Conservation (phyloP, 352 stramenopile species). For the Phytophthora sojae region DNA sequence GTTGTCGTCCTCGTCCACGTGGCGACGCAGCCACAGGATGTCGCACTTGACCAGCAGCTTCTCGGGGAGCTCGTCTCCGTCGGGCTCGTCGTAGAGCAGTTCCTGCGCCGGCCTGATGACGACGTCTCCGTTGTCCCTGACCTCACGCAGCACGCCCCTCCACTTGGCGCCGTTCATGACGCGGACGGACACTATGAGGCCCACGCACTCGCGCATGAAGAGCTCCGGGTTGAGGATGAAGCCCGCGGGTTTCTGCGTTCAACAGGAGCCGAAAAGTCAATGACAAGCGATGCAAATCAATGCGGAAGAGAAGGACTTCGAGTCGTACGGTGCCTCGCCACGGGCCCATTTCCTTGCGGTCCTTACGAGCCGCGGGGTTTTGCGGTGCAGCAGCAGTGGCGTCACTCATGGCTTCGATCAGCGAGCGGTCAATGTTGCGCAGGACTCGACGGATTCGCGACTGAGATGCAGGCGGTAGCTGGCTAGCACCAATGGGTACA, state of each 20-base stretch:
- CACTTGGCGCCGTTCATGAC: conserved; percentile 37
- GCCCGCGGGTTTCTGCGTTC: conserved; percentile 28
- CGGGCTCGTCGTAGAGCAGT: conserved; percentile 33
- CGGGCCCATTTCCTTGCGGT: conserved; percentile 19
- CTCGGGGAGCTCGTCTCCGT: conserved; percentile 24
- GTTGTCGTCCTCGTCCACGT: conserved; percentile 14
- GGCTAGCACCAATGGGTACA: conserved; percentile 21
- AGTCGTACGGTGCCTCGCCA: conserved; percentile 31
- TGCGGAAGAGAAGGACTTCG: background rate
- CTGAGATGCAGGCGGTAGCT: conserved; percentile 1
- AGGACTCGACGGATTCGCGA: conserved; percentile 18
- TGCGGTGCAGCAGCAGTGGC: background rate
- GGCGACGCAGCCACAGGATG: conserved; percentile 36
- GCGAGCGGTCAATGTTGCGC: background rate
- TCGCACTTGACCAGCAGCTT: conserved; percentile 37
- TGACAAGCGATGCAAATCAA: background rate
- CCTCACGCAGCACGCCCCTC: conserved; percentile 26
- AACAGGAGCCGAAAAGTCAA: background rate
- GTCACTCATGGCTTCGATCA: conserved; percentile 17
- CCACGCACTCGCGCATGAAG: conserved; percentile 33
- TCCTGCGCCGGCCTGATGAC: conserved; percentile 35
- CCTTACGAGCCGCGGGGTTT: conserved; percentile 1
- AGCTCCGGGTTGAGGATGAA: conserved; percentile 34
- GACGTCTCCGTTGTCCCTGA: conserved; percentile 28
- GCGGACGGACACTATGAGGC: conserved; percentile 31